Base-by-base conservation (phyloP, 176 grass and related monocot genomes). In the Dactylis glomerata region DNA sequence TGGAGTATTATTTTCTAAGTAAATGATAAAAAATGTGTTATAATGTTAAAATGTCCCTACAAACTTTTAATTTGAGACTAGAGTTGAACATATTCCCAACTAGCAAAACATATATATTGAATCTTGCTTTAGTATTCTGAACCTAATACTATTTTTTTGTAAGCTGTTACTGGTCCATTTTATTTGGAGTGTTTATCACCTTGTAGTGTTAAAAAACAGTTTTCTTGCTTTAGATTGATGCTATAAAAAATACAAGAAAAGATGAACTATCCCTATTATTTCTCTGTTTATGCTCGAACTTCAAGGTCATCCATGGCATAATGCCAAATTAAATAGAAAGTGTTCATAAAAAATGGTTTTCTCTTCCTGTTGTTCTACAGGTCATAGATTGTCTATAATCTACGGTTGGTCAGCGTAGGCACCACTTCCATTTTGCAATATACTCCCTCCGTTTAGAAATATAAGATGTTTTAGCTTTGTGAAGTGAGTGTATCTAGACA, bases 291-390 rank as follows among this genome's bases (percentile, higher is more conserved):
- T 38, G 5, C 56, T 78, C 23, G 33, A 63, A 44, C 37, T 75
- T 66, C 23, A 17, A 76, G 45, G 26, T 85, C 59, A 80, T 84
- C 75, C 55, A 73, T 84, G 36, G 50, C 77, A 28, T 67, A 4
- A 80, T 76, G 36, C 59, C 56, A 68, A 85, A 57, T 51, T 80
- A 49, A 81, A 47, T 85, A 57, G 46, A 45, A 63, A 63, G 6
- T 33, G 27, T 63, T 63, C 27, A 63, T 10, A 52, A 77, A 52
- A 41, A 6, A 22, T 68, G 26, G 38, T 55, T 76, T 67, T 52
- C 73, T 76, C 27, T 80, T 82, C 73, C n/a, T 84, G 34, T 55
- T n/a, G 58, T 24, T 66, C 42, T 67, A 57, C 9, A 20, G 5
- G 69, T 68, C 33, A 62, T 52, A 81, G 62, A 6, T 26, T 8